phyloP scores from a whole-genome alignment of 2,329 filamentous ascomycete species.

The Neocucurbitaria cava region DNA sequence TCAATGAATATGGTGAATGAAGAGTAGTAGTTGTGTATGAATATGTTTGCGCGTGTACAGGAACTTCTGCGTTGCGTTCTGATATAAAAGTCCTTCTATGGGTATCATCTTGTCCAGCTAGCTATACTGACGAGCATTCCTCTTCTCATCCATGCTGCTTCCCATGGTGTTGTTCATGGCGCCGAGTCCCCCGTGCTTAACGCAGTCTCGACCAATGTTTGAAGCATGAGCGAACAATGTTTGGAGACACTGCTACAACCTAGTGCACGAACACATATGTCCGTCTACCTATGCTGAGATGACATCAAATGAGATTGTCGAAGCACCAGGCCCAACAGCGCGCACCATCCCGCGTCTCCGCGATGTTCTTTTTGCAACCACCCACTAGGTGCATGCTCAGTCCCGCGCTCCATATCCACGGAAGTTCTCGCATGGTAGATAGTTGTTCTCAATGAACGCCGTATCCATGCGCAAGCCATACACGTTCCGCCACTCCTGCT shows the following conservation, averaged over 20 bases:
- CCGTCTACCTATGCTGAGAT: not conserved
- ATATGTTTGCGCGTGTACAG: too few species aligned
- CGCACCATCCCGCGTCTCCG: not conserved
- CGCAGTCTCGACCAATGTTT: too few species aligned
- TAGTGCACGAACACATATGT: not conserved
- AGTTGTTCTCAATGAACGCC: constrained; percentile 52
- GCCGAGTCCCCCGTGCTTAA: too few species aligned
- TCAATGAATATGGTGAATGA: too few species aligned
- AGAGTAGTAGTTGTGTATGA: too few species aligned
- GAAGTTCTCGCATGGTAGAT: constrained; percentile 42
- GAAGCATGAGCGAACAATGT: too few species aligned
- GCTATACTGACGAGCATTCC: too few species aligned
- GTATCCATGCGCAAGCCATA: constrained; percentile 47
- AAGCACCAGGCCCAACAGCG: not conserved
- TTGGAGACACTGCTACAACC: not conserved
- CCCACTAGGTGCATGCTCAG: not conserved
- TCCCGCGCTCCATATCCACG: constrained; percentile 28
- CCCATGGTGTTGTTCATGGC: too few species aligned
- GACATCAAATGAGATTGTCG: not conserved
- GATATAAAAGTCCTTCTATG: too few species aligned
- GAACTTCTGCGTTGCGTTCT: too few species aligned
- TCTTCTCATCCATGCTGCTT: too few species aligned
- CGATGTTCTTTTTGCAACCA: not conserved
- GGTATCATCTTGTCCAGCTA: too few species aligned
- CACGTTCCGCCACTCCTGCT: constrained; percentile 38